Base-by-base conservation (phyloP, 345 rosid species). In the Hirschfeldia incana region DNA sequence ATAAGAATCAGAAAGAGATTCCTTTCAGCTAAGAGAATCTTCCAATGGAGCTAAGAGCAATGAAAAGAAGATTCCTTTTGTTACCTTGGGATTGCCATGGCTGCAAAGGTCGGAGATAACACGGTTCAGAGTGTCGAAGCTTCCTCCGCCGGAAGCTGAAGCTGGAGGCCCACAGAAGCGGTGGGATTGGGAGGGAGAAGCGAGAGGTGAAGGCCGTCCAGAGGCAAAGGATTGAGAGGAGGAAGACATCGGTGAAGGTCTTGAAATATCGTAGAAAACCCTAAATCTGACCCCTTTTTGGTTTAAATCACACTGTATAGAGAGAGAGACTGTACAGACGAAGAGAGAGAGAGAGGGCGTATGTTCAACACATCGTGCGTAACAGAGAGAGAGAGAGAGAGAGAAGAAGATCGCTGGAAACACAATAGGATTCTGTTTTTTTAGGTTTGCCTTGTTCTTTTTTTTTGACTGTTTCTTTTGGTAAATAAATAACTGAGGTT, bases 21-120 rank as follows among this genome's bases (percentile, higher is more conserved):
- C 63, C 69, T 29, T 73, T 44, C 42, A 59, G 55, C 15, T 29
- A 8, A 39, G 55, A 60, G 16, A n/a, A 66, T 4, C 12, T 61
- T 55, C 44, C 30, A 62, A 29, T 29, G 4, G 3, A 58, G 4
- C 74, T 66, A 44, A 70, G 61, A 51, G 17, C 51, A 53, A 28
- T 53, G 58, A 57, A 74, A 27, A 30, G 27, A 21, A 42, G 51
- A 34, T 63, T 13, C 9, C 30, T 2, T 63, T 29, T 21, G 13
- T 57, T 77, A 92, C 97, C 95, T 90, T 91, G 36, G 95, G 92
- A 65, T 81, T 86, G 28, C 90, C 93, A 16, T 88, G 91, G 51
- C 85, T 88, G 82, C 94, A 94, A 83, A 92, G 94, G 88, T 94
- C 97, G 6, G 87, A 82, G 67, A 92, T 84, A 76, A 89, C 92